phyloP scores from a whole-genome alignment of 2,329 filamentous ascomycete genomes.

The Dothiorella sarmentorum region DNA sequence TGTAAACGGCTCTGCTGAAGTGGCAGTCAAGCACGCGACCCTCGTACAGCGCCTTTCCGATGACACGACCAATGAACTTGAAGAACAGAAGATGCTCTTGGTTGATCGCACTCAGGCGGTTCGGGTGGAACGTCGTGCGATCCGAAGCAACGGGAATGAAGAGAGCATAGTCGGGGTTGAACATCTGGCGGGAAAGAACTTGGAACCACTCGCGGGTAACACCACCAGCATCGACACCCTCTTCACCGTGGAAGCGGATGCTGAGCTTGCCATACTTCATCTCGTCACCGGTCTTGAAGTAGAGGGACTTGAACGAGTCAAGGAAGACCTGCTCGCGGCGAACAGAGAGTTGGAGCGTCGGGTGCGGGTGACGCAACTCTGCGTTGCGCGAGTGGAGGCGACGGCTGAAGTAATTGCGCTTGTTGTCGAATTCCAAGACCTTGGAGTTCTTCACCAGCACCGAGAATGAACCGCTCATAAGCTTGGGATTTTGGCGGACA shows the following conservation, averaged over 20 bases:
- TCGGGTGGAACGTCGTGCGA: constrained; percentile 97
- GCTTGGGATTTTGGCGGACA: constrained; percentile 91
- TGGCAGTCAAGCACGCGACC: constrained; percentile 94
- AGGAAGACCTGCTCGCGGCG: constrained; percentile 95
- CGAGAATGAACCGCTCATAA: constrained; percentile 98
- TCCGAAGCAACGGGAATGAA: constrained; percentile 97
- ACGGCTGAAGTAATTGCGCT: constrained; percentile 97
- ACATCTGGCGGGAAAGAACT: constrained; percentile 95
- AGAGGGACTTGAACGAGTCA: constrained; percentile 96
- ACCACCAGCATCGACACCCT: constrained; percentile 95
- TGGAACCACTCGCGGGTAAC: constrained; percentile 99
- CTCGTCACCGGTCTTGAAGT: constrained; percentile 93
- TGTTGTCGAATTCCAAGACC: constrained; percentile 98
- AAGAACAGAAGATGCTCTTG: constrained; percentile 96
- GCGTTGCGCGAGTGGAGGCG: constrained; percentile 76
- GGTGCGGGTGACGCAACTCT: constrained; percentile 67
- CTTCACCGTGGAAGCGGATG: constrained; percentile 94
- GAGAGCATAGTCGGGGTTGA: constrained; percentile 94
- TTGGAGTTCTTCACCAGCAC: constrained; percentile 97
- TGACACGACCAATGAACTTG: constrained; percentile 98
- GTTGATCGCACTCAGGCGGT: constrained; percentile 89
- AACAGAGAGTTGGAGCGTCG: constrained; percentile 80
- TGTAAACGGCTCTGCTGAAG: constrained; percentile 98
- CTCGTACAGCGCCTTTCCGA: constrained; percentile 96
- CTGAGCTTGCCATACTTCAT: constrained; percentile 99